phyloP scores from a whole-genome alignment of 352 stramenopile species.

The Phytopythium oedochilum region DNA sequence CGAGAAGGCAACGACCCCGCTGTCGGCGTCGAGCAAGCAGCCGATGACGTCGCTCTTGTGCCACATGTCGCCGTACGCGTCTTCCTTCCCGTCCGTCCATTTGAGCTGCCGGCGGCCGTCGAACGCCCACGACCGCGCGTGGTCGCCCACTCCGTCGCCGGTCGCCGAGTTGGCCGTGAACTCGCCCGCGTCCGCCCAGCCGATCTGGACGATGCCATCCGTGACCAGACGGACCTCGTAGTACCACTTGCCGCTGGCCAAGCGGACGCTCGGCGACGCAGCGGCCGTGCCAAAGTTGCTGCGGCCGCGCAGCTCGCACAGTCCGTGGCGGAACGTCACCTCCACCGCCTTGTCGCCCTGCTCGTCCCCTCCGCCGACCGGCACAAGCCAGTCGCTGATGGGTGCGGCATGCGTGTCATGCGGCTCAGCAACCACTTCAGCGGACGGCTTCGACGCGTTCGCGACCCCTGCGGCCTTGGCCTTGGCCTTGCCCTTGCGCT shows the following conservation, averaged over 20 bases:
- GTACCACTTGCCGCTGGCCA: conserved; percentile 78
- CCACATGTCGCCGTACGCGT: conserved; percentile 64
- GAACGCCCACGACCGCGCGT: conserved; percentile 87
- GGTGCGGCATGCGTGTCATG: too few relatives aligned
- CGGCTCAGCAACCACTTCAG: background rate
- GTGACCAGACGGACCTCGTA: conserved; percentile 90
- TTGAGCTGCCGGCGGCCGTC: conserved; percentile 84
- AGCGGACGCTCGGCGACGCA: conserved; percentile 27
- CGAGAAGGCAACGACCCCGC: conserved; percentile 70
- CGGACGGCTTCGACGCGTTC: conserved; percentile 12
- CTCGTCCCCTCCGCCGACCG: conserved; percentile 21
- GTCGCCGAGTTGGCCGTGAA: conserved; percentile 74
- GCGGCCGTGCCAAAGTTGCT: conserved; percentile 80
- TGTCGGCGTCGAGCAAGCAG: conserved; percentile 79
- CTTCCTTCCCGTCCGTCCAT: conserved; percentile 75
- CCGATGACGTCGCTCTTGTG: conserved; percentile 85
- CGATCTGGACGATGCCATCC: conserved; percentile 88
- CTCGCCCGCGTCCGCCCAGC: conserved; percentile 77
- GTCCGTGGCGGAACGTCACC: conserved; percentile 54
- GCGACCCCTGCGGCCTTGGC: background rate
- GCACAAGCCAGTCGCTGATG: conserved; percentile 32
- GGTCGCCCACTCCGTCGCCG: conserved; percentile 89
- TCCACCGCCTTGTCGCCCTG: conserved; percentile 14
- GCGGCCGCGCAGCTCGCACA: conserved; percentile 67
- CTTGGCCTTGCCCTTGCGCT: conserved; percentile 1